Conservation (phyloP, 2,329 filamentous ascomycete species). For the Paracoccidioides brasiliensis region DNA sequence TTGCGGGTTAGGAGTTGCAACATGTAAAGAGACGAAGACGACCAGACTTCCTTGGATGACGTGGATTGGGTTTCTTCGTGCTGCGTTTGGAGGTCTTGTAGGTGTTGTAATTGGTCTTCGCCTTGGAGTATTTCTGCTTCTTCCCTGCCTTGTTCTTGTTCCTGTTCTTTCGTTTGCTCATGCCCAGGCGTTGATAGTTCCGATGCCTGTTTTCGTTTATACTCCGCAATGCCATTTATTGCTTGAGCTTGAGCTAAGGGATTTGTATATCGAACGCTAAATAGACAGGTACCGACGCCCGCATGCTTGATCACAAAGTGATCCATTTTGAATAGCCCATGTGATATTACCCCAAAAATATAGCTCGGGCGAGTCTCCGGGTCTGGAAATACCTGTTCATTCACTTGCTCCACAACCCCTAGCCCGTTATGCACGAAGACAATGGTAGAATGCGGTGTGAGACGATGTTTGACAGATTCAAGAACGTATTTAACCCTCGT, state of each 20-base stretch:
- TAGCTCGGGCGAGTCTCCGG: constrained; percentile 56
- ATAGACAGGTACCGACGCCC: constrained; percentile 45
- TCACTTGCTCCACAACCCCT: constrained; percentile 69
- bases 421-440: constrained; percentile 71
- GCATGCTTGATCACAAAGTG: constrained; percentile 45
- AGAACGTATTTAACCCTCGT: constrained; percentile 54
- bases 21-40: constrained; percentile 43
- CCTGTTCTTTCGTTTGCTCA: background rate
- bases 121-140: background rate
- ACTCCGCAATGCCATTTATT: constrained; percentile 5
- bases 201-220: background rate
- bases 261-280: constrained; percentile 35
- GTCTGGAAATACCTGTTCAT: constrained; percentile 56
- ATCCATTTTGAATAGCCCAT: constrained; percentile 39
- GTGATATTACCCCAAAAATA: constrained; percentile 54
- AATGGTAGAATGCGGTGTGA: constrained; percentile 57
- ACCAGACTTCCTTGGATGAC: constrained; percentile 14
- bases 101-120: background rate
- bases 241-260: constrained; percentile 9
- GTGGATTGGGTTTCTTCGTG: background rate
- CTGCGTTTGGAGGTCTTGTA: background rate
- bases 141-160: background rate
- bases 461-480: constrained; percentile 49
- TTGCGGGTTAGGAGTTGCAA: constrained; percentile 50
- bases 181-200: background rate